Conservation (phyloP, 352 stramenopile genomes). For the Thalassiosira sp. region DNA sequence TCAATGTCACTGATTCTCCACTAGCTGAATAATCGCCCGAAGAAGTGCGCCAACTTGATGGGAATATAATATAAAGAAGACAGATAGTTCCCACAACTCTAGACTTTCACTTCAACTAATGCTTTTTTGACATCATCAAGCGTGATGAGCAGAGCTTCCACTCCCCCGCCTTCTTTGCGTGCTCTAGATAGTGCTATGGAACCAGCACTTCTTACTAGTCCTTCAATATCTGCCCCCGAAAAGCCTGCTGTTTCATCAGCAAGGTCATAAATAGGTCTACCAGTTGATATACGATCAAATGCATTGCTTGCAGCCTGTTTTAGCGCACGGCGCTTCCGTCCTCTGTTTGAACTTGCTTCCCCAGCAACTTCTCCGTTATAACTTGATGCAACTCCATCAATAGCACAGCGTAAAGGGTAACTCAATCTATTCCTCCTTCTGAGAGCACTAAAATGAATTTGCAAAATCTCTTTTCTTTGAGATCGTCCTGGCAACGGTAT, state of each 20-base stretch:
- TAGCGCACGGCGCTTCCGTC: background rate
- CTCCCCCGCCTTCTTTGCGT: conserved; percentile 54
- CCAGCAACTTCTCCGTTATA: background rate
- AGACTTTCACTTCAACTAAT: conserved; percentile 60
- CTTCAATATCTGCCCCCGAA: conserved; percentile 72
- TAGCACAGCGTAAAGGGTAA: conserved; percentile 64
- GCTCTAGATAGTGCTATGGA: conserved; percentile 62
- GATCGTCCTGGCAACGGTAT: conserved; percentile 64
- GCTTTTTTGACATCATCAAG: conserved; percentile 77
- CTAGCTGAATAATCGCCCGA: too few species aligned
- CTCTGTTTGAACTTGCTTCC: background rate
- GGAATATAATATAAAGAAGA: too few species aligned
- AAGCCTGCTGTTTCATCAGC: conserved; percentile 67
- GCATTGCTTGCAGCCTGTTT: conserved; percentile 11
- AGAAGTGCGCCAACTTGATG: too few species aligned
- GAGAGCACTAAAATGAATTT: conserved; percentile 74
- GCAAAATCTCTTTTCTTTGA: conserved; percentile 59
- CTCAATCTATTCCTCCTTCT: conserved; percentile 59
- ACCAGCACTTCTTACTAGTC: conserved; percentile 71
- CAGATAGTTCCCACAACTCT: conserved; percentile 1
- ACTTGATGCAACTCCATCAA: conserved; percentile 60
- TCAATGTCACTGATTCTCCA: background rate
- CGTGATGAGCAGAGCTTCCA: conserved; percentile 67
- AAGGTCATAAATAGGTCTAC: conserved; percentile 21
- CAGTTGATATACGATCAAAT: conserved; percentile 2